Base-by-base conservation (phyloP, 2,329 filamentous ascomycete species). In the Colletotrichum abscissum region DNA sequence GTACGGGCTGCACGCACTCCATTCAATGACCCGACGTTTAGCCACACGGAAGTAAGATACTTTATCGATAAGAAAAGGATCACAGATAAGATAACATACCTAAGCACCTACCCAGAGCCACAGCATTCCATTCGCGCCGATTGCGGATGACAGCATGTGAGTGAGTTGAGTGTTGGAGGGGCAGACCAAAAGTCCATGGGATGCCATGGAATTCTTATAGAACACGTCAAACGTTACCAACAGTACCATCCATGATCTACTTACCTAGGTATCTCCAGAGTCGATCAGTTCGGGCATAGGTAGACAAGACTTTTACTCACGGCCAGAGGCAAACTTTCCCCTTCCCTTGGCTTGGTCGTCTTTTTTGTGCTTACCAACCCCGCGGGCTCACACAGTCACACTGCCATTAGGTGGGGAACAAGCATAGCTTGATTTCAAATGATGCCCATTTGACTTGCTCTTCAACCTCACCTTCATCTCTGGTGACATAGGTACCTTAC, bases 361-460 rank as follows among this genome's bases (percentile, higher is more conserved):
- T 66, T 49, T 7, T 22, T 24, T 35, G 42, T 69, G 69, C 69
- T 72, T 69, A 72, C 69, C 66, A 72, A 72, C 59, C 66, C 57
- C 69, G 22, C 38, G 30, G 16, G 22, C 54, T 35, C 19, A 52
- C 38, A 22, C 38, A 14, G 33, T 42, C 30, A 24, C n/a, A 22
- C 62, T n/a, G 54, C 38, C 28, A 46, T 14, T 9, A 46, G n/a
- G 69, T 72, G 69, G 69, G 33, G 69, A 59, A 52, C 66, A 72
- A 49, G 59, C 24, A 14, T 59, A 49, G 54, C 49, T 59, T 63
- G 58, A 63, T 72, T 72, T 72, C 22, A 69, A 72, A 64, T 69
- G 59, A 69, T 59, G 42, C 54, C 65, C 22, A 22, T 26, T 58
- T 56, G 65, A 63, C 69, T 63, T 67, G 59, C 35, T 59, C 63